Evolutionary conservation across 2,329 filamentous ascomycete genomes (phyloP).

Genomic region (Cercospora zeae-maydis): DNA sequence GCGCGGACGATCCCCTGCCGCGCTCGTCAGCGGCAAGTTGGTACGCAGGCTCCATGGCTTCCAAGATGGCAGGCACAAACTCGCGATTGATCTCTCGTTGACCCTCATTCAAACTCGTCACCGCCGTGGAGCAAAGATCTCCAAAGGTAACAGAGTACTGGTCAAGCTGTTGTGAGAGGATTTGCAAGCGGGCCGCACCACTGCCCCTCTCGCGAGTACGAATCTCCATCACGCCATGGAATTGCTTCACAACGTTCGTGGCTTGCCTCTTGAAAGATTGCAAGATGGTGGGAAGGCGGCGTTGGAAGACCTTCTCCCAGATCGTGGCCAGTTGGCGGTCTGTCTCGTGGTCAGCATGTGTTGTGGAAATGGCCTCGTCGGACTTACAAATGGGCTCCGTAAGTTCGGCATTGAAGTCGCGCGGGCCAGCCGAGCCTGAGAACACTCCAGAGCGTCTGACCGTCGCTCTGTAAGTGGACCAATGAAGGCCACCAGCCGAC

Average conservation of each 20-base stretch:
- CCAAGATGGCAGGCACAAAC: slow-evolving; percentile 50
- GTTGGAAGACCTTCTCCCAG: slow-evolving; percentile 47
- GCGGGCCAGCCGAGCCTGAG: slow-evolving; percentile 38
- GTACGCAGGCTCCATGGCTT: slow-evolving; percentile 49
- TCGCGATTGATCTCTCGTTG: slow-evolving; percentile 55
- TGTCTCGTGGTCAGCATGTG: not conserved
- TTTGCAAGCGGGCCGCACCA: slow-evolving; percentile 40
- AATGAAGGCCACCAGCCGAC: slow-evolving; percentile 48
- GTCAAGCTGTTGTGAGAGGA: slow-evolving; percentile 43
- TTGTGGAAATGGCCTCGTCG: not conserved
- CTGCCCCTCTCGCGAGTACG: slow-evolving; percentile 40
- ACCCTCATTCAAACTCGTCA: slow-evolving; percentile 40
- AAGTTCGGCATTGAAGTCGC: slow-evolving; percentile 44
- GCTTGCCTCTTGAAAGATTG: slow-evolving; percentile 37
- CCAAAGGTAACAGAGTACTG: slow-evolving; percentile 43
- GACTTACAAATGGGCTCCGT: slow-evolving; percentile 39
- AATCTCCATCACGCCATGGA: slow-evolving; percentile 45
- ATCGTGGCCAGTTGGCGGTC: slow-evolving; percentile 36
- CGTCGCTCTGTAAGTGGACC: slow-evolving; percentile 56
- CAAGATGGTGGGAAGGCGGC: slow-evolving; percentile 43
- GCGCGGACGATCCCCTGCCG: slow-evolving; percentile 47
- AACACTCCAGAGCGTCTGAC: slow-evolving; percentile 51
- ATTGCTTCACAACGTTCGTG: slow-evolving; percentile 36
- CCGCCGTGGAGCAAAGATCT: slow-evolving; percentile 36
- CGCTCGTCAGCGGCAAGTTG: slow-evolving; percentile 42